These are phyloP conservation scores for Purshia tridentata DNA, from an alignment of 306 rosid genomes.

Conservation along the genomic window DNA sequence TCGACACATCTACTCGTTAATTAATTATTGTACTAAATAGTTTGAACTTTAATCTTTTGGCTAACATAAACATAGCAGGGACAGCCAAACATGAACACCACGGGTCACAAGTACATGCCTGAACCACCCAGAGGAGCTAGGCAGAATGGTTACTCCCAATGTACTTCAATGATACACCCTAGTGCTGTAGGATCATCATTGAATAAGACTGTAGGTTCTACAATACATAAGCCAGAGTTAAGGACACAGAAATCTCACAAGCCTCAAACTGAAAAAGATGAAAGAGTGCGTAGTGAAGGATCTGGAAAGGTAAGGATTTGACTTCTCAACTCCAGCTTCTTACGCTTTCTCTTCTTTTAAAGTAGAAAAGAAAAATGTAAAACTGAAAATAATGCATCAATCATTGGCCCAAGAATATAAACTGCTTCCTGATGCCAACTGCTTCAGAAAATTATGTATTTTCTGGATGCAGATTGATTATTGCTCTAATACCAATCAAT, in stretches of 20 bases:
- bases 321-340: conserved; percentile 1
- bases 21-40: not conserved
- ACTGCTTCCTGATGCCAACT: too few relatives aligned
- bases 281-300: conserved; percentile 30
- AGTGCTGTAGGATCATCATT: conserved; percentile 33
- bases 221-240: conserved; percentile 34
- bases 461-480: too few relatives aligned
- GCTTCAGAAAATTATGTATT: too few relatives aligned
- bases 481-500: too few relatives aligned
- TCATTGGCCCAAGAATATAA: too few relatives aligned
- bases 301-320: conserved; percentile 42
- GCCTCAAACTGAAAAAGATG: conserved; percentile 44
- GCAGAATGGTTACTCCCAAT: conserved; percentile 38
- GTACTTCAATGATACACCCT: conserved; percentile 39
- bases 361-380: not conserved
- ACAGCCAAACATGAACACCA: conserved; percentile 41
- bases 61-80: conserved; percentile 40
- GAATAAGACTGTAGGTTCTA: conserved; percentile 36
- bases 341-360: not conserved
- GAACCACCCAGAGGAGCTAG: conserved; percentile 31
- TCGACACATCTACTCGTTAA: not conserved
- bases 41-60: conserved; percentile 24
- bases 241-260: conserved; percentile 47
- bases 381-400: too few relatives aligned
- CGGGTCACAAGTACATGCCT: conserved; percentile 32